These are phyloP conservation scores for Beauveria scarabaeidicola DNA, from an alignment of 2,329 filamentous ascomycete genomes.

Conservation along the genomic window DNA sequence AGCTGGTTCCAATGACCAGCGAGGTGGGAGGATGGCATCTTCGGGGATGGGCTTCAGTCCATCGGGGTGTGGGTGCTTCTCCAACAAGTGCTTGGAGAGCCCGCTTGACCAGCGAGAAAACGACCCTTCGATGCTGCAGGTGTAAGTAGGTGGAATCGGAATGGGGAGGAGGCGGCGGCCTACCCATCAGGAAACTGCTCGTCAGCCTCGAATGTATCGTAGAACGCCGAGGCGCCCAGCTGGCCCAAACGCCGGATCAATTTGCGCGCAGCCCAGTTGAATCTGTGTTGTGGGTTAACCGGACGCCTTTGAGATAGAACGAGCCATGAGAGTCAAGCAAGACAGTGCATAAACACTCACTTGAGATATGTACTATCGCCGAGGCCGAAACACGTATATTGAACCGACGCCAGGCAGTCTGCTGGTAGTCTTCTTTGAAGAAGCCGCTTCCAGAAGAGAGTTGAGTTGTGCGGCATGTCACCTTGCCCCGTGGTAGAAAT, in stretches of 20 bases:
- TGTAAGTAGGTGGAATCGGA: neutral
- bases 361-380: slow-evolving; percentile 93
- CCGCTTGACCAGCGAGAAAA: slow-evolving; percentile 70
- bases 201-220: slow-evolving; percentile 77
- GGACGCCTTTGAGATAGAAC: neutral
- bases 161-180: slow-evolving; percentile 21
- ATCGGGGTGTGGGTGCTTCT: slow-evolving; percentile 60
- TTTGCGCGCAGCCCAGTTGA: slow-evolving; percentile 89
- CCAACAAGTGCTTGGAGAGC: slow-evolving; percentile 57
- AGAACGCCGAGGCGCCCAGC: slow-evolving; percentile 70
- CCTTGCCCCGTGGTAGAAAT: slow-evolving; percentile 93
- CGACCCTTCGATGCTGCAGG: slow-evolving; percentile 63
- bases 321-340: no score
- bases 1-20: slow-evolving; percentile 38
- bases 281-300: slow-evolving; percentile 41
- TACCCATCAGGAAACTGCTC: slow-evolving; percentile 90
- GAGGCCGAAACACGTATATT: slow-evolving; percentile 80
- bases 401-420: slow-evolving; percentile 57
- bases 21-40: slow-evolving; percentile 65
- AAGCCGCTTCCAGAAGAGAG: slow-evolving; percentile 76
- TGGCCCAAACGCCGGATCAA: slow-evolving; percentile 76
- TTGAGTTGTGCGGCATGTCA: slow-evolving; percentile 78
- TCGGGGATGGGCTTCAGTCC: slow-evolving; percentile 62
- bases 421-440: slow-evolving; percentile 68
- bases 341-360: slow-evolving; percentile 36